Conservation (phyloP, 192 early-diverging fungal genomes). For the Coemansia furcata region DNA sequence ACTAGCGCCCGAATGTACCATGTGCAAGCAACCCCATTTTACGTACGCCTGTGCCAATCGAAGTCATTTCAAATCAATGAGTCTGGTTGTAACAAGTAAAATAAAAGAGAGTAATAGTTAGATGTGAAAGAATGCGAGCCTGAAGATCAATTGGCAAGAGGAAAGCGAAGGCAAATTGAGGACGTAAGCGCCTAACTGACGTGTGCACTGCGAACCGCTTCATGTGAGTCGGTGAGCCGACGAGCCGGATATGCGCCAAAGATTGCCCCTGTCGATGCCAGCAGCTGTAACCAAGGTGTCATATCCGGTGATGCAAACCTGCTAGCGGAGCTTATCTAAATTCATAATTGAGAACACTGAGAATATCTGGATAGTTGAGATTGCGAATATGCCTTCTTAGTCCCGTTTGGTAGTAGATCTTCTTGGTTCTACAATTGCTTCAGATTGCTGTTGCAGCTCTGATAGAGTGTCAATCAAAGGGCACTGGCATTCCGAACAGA, state of each 20-base stretch:
- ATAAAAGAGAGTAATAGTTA: neutral
- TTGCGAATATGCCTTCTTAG: neutral
- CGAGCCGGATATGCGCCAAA: neutral
- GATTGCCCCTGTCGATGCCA: neutral
- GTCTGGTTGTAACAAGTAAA: constrained; percentile 1
- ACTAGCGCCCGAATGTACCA: neutral
- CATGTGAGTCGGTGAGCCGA: neutral
- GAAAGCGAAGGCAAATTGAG: neutral
- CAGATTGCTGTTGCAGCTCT: neutral
- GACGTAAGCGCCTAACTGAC: neutral
- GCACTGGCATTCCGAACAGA: neutral
- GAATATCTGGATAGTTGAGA: neutral
- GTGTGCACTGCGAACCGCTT: neutral
- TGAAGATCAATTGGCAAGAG: neutral
- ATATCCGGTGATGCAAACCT: neutral
- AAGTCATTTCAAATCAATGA: constrained; percentile 62
- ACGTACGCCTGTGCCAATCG: constrained; percentile 89
- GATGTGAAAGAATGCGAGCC: constrained; percentile 2
- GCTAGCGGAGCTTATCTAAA: neutral
- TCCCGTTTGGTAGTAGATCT: neutral
- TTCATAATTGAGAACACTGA: neutral
- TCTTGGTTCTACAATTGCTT: neutral
- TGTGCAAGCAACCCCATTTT: neutral
- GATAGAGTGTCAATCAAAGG: neutral
- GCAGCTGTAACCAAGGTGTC: neutral